Evolutionary conservation across 2,329 filamentous ascomycete species (phyloP).

Genomic region (Hymenoscyphus occultus): DNA sequence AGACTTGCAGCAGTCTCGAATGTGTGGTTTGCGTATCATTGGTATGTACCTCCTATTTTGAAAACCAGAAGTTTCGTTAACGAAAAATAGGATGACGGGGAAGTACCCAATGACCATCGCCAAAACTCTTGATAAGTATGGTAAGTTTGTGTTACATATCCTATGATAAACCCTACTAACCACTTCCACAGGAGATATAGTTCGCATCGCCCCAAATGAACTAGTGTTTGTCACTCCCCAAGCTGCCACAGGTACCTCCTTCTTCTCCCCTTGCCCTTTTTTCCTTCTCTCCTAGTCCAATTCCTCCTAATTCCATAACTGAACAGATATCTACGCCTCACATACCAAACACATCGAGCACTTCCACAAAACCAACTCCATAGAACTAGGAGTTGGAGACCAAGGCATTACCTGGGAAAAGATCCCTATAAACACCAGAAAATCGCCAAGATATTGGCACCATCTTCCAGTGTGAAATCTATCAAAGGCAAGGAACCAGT

Average conservation of each 20-base stretch:
- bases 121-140: neutral
- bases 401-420: conserved; percentile 4
- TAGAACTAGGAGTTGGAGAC: neutral
- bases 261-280: no score
- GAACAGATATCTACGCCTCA: conserved; percentile 2
- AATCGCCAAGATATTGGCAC: neutral
- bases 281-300: no score
- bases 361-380: conserved; percentile 1
- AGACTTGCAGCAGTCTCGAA: conserved; percentile 4
- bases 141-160: conserved; percentile 39
- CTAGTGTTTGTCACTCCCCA: conserved; percentile 1
- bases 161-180: no score
- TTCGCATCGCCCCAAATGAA: conserved; percentile 7
- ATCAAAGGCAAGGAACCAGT: neutral
- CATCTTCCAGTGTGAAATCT: neutral
- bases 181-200: neutral
- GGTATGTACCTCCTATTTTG: neutral
- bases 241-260: neutral
- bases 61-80: neutral
- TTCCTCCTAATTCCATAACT: neutral
- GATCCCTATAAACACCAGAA: neutral
- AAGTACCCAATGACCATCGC: conserved; percentile 4
- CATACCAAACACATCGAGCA: conserved; percentile 6
- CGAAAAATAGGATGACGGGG: conserved; percentile 32
- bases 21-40: conserved; percentile 6